Conservation (phyloP, 805 yeast species). For the Clavispora asparagi region DNA sequence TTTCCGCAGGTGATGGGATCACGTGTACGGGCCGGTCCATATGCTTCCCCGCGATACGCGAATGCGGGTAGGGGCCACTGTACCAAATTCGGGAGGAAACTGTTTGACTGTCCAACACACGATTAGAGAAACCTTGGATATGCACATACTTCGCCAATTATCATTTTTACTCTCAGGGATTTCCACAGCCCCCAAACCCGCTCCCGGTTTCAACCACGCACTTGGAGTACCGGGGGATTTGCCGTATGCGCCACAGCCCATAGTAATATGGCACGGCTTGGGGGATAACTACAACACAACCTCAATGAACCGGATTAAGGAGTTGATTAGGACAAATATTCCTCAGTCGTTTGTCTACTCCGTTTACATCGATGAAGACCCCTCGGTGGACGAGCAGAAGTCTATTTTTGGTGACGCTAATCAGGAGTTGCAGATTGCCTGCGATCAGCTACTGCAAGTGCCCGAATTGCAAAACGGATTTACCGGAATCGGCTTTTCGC, state of each 20-base stretch:
- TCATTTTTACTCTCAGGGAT: background rate
- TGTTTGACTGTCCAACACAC: no score
- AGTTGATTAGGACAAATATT: conserved; percentile 35
- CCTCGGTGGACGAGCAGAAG: conserved; percentile 46
- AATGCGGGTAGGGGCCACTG: background rate
- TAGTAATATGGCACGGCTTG: conserved; percentile 82
- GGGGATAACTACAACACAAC: conserved; percentile 69
- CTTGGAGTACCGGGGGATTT: background rate
- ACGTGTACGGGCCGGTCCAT: background rate
- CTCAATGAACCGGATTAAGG: conserved; percentile 46
- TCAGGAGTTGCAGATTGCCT: conserved; percentile 49
- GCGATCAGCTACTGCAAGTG: conserved; percentile 45
- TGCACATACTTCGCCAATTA: background rate
- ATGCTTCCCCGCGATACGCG: background rate
- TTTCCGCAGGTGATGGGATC: background rate
- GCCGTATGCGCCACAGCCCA: conserved; percentile 21
- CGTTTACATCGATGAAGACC: conserved; percentile 45
- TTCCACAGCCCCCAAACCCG: background rate
- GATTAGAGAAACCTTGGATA: background rate
- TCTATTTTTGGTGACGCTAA: conserved; percentile 59
- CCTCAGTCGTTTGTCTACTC: conserved; percentile 54
- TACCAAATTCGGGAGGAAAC: background rate
- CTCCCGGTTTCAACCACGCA: background rate
- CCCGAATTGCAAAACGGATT: conserved; percentile 51
- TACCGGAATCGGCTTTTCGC: conserved; percentile 75